These are phyloP conservation scores for Camelina hispida DNA, from an alignment of 345 rosid genomes.

Conservation along the genomic window DNA sequence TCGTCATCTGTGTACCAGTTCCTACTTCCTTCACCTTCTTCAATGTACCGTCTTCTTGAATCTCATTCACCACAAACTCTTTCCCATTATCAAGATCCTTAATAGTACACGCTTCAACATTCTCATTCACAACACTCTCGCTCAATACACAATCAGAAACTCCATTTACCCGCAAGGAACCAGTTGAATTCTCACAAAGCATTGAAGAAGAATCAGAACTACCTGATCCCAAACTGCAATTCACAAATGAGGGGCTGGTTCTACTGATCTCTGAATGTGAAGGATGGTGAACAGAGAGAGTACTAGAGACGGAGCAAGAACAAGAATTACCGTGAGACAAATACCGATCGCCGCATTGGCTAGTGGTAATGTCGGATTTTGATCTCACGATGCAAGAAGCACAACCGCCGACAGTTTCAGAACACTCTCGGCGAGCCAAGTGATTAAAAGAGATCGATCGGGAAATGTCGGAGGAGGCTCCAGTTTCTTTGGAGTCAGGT, in stretches of 20 bases:
- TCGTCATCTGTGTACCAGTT: constrained; percentile 84
- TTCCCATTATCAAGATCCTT: constrained; percentile 90
- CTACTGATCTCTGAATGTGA: constrained; percentile 39
- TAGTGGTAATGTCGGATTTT: constrained; percentile 53
- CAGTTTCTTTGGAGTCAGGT: constrained; percentile 41
- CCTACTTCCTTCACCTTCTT: constrained; percentile 87
- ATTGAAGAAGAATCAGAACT: constrained; percentile 38
- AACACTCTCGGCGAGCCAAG: constrained; percentile 33
- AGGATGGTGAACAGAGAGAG: constrained; percentile 38
- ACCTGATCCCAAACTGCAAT: background rate
- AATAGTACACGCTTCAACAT: constrained; percentile 61
- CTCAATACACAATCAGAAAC: constrained; percentile 42
- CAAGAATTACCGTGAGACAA: constrained; percentile 43
- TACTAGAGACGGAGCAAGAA: constrained; percentile 47
- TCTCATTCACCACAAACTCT: constrained; percentile 86
- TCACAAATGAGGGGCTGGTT: constrained; percentile 15
- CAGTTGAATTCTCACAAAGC: constrained; percentile 31
- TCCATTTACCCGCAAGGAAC: constrained; percentile 13
- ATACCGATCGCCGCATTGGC: constrained; percentile 31
- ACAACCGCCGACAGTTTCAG: constrained; percentile 27
- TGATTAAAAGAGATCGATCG: constrained; percentile 56
- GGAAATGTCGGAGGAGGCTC: constrained; percentile 39
- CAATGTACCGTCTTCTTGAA: constrained; percentile 79
- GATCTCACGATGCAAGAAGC: constrained; percentile 50
- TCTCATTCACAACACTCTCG: constrained; percentile 43